A percentile compares a stretch with the other conserved stretches of the same genome.
phyloP scores from a whole-genome alignment of 352 stramenopile genomes.

The Phytophthora vignae region DNA sequence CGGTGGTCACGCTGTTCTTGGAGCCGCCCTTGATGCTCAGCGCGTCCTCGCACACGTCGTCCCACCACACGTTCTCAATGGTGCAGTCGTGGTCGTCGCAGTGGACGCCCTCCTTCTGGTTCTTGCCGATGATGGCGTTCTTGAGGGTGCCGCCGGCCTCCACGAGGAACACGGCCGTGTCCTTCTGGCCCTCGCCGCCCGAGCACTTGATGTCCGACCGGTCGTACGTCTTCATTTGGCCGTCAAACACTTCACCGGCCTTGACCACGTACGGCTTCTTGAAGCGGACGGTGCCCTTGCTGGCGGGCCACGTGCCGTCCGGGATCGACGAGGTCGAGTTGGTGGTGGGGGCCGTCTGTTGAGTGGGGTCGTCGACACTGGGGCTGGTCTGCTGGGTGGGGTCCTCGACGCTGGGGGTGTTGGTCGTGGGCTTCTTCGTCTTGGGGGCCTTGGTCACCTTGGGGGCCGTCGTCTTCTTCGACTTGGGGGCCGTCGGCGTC shows the following conservation, averaged over 20 bases:
- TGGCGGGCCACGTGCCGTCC: slow-evolving; percentile 27
- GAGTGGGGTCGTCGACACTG: neutral
- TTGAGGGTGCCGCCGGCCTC: slow-evolving; percentile 11
- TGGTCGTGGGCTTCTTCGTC: neutral
- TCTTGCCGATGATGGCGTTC: slow-evolving; percentile 4
- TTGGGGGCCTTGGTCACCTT: slow-evolving; percentile 1
- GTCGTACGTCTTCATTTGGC: slow-evolving; percentile 15
- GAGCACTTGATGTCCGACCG: slow-evolving; percentile 13
- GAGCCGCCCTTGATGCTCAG: slow-evolving; percentile 31
- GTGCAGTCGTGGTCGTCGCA: slow-evolving; percentile 8
- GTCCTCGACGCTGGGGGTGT: neutral
- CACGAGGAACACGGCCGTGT: slow-evolving; percentile 9
- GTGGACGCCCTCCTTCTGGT: slow-evolving; percentile 4
- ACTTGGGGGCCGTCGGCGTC: slow-evolving; percentile 2
- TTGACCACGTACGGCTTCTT: slow-evolving; percentile 18
- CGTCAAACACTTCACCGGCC: slow-evolving; percentile 17
- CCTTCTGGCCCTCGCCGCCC: neutral
- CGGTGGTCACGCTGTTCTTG: slow-evolving; percentile 21
- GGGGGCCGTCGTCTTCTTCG: neutral
- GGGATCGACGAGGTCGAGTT: slow-evolving; percentile 5
- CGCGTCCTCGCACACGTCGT: slow-evolving; percentile 33
- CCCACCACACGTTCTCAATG: slow-evolving; percentile 11
- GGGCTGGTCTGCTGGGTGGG: neutral
- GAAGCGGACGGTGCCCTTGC: slow-evolving; percentile 25
- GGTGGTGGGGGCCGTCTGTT: neutral